Conservation (phyloP, 805 yeast species). For the Zygosaccharomyces gambellarensis region DNA sequence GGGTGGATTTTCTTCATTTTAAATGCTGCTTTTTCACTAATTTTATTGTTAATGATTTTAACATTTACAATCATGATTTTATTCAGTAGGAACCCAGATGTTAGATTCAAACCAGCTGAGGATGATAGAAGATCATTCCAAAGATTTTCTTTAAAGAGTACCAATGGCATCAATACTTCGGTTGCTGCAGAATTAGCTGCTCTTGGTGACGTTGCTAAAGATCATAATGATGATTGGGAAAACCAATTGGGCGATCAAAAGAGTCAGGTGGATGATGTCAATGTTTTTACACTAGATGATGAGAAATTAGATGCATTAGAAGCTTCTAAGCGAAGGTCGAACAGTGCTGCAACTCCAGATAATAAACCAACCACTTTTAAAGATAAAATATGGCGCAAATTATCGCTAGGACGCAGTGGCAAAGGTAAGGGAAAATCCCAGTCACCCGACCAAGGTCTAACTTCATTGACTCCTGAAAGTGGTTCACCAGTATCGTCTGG, state of each 20-base stretch:
- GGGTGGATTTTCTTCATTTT: conserved; percentile 85
- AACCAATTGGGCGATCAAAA: conserved; percentile 41
- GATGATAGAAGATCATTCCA: conserved; percentile 94
- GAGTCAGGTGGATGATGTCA: conserved; percentile 7
- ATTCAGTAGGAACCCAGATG: conserved; percentile 80
- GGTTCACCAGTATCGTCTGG: conserved; percentile 6
- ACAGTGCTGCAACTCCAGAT: conserved; percentile 12
- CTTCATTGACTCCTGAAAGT: conserved; percentile 14
- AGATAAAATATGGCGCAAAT: conserved; percentile 24
- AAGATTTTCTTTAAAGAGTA: conserved; percentile 34
- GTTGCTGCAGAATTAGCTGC: conserved; percentile 57
- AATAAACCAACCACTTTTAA: conserved; percentile 17
- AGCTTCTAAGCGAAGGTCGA: conserved; percentile 11
- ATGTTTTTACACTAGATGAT: conserved; percentile 12
- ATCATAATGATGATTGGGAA: conserved; percentile 74
- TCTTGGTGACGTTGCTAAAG: conserved; percentile 76
- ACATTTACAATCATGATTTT: conserved; percentile 59
- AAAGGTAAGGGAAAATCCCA: conserved; percentile 8
- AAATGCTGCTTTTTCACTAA: conserved; percentile 82
- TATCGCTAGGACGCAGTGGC: conserved; percentile 16
- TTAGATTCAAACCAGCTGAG: conserved; percentile 79
- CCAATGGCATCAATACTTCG: conserved; percentile 31
- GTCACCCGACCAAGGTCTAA: conserved; percentile 4
- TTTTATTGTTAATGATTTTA: conserved; percentile 65
- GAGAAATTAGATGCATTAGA: conserved; percentile 16